These are phyloP conservation scores for Suillus luteus DNA, from an alignment of 768 basidiomycete species.

Conservation along the genomic window DNA sequence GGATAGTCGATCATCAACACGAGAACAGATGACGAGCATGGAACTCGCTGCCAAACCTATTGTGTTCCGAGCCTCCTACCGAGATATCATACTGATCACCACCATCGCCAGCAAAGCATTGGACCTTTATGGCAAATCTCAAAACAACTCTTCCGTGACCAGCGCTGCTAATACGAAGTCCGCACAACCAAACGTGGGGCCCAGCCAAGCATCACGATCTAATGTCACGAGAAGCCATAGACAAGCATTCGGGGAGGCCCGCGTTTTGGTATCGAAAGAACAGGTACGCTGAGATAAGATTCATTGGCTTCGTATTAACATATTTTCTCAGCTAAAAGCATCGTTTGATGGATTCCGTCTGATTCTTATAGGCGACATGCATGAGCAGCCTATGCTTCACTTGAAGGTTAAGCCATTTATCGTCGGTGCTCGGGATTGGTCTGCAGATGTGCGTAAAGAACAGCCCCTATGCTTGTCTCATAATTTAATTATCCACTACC, in stretches of 20 bases:
- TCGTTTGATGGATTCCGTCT: constrained; percentile 91
- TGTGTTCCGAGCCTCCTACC: constrained; percentile 92
- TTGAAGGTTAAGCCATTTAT: constrained; percentile 84
- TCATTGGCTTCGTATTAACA: constrained; percentile 3
- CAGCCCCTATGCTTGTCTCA: neutral
- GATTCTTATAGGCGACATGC: constrained; percentile 90
- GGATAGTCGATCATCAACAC: constrained; percentile 75
- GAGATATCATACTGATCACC: constrained; percentile 89
- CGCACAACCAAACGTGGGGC: neutral
- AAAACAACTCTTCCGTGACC: constrained; percentile 22
- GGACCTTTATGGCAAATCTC: constrained; percentile 62
- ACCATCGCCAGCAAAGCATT: constrained; percentile 85
- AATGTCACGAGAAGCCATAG: constrained; percentile 18
- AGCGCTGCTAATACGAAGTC: constrained; percentile 3
- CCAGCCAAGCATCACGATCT: constrained; percentile 13
- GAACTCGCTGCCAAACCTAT: constrained; percentile 82
- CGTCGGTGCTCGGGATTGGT: constrained; percentile 89
- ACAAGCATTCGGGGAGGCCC: constrained; percentile 37
- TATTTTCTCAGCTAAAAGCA: constrained; percentile 64
- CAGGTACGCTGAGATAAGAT: constrained; percentile 52
- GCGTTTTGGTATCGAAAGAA: constrained; percentile 72
- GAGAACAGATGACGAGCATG: constrained; percentile 76
- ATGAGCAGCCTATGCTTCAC: constrained; percentile 94
- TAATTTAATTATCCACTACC: neutral
- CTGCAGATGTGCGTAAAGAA: constrained; percentile 65